Percentiles rank a stretch among this genome's conserved stretches.
phyloP scores from a whole-genome alignment of 2,329 filamentous ascomycete species.

The Aspergillus ruber region DNA sequence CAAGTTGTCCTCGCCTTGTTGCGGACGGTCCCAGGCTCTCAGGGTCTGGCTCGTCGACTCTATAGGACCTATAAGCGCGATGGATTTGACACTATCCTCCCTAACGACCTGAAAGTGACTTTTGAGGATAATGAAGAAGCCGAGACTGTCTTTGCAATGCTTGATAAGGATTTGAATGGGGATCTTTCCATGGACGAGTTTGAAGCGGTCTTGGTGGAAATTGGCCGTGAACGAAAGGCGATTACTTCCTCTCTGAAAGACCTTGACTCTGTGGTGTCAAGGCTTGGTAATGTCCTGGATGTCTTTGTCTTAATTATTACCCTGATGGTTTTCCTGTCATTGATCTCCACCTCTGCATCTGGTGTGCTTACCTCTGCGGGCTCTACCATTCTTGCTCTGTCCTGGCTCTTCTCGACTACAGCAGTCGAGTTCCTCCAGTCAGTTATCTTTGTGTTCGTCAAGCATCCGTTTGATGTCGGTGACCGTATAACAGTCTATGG shows the following conservation, averaged over 20 bases:
- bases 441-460: conserved; percentile 91
- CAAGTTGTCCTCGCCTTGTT: conserved; percentile 79
- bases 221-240: conserved; percentile 88
- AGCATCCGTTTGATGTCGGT: conserved; percentile 94
- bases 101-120: conserved; percentile 69
- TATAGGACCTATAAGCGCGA: conserved; percentile 79
- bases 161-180: conserved; percentile 93
- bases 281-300: conserved; percentile 81
- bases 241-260: conserved; percentile 94
- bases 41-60: conserved; percentile 77
- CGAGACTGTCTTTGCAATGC: conserved; percentile 81
- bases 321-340: conserved; percentile 77
- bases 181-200: conserved; percentile 95
- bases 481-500: conserved; percentile 90
- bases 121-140: conserved; percentile 82
- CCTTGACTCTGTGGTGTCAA: conserved; percentile 84
- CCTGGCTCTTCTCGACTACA: conserved; percentile 87
- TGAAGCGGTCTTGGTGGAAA: conserved; percentile 87
- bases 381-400: conserved; percentile 75
- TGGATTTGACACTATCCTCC: conserved; percentile 66
- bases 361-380: conserved; percentile 85
- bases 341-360: conserved; percentile 85
- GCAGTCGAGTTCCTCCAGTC: conserved; percentile 94
- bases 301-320: conserved; percentile 78
- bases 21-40: conserved; percentile 63